phyloP scores from a whole-genome alignment of 2,329 filamentous ascomycete species.

The Boeremia lycopersici region DNA sequence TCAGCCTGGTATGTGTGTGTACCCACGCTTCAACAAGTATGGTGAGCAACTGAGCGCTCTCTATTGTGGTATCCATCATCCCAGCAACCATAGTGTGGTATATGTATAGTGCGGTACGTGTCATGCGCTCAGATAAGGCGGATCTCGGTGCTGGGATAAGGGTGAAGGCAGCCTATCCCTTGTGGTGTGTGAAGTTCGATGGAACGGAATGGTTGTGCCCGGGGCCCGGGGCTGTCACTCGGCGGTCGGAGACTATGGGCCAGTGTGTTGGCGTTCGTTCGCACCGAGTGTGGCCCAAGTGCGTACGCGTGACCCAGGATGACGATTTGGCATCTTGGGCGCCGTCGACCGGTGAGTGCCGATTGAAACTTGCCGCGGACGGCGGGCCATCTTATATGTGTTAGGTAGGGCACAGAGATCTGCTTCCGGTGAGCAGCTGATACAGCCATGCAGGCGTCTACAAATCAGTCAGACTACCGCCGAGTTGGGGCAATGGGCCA shows the following conservation, averaged over 20 bases:
- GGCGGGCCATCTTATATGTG: constrained; percentile 3
- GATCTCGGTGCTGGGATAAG: too few relatives aligned
- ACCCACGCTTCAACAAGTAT: too few relatives aligned
- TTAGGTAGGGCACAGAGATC: constrained; percentile 9
- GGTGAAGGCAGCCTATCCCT: neutral
- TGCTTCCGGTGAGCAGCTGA: constrained; percentile 29
- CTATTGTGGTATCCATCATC: too few relatives aligned
- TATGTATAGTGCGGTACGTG: too few relatives aligned
- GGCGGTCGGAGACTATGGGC: neutral
- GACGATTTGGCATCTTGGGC: constrained; percentile 14
- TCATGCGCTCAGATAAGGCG: too few relatives aligned
- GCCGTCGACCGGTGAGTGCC: constrained; percentile 30
- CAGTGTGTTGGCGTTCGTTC: neutral
- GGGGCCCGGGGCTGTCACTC: neutral
- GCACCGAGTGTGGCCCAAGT: constrained; percentile 19
- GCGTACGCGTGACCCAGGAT: constrained; percentile 24
- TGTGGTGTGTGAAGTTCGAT: neutral
- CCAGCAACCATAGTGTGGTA: too few relatives aligned
- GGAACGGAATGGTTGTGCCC: neutral
- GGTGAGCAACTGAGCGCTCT: too few relatives aligned
- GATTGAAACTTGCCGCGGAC: neutral
- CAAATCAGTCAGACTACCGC: constrained; percentile 7
- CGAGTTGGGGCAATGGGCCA: constrained; percentile 5
- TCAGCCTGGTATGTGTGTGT: too few relatives aligned
- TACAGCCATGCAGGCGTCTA: constrained; percentile 2